Evolutionary conservation across 2,329 filamentous ascomycete species (phyloP).

Genomic region (Ophiostoma triangulosporum): DNA sequence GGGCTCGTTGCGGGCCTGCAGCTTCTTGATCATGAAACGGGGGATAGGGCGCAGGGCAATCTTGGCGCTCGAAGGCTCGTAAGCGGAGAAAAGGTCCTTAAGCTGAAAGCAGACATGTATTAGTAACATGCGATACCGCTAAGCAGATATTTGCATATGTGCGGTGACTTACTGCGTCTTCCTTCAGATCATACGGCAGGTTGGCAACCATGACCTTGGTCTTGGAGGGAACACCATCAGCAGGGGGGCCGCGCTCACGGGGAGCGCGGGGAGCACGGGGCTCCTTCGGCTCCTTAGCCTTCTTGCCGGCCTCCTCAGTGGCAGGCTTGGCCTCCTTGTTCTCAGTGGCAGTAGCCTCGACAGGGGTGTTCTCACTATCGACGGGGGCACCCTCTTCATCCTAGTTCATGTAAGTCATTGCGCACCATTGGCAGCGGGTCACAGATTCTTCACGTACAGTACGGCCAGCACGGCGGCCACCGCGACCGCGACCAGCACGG

Average conservation of each 20-base stretch:
- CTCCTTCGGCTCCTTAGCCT: conserved; percentile 34
- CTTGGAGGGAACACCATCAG: conserved; percentile 96
- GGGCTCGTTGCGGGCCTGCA: conserved; percentile 91
- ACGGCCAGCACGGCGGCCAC: conserved; percentile 51
- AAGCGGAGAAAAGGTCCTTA: conserved; percentile 89
- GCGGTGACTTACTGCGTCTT: conserved; percentile 67
- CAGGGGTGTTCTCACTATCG: conserved; percentile 35
- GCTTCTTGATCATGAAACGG: conserved; percentile 99
- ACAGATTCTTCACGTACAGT: conserved; percentile 31
- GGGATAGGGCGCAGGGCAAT: conserved; percentile 97
- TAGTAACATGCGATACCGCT: neutral
- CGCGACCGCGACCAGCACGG: conserved; percentile 49
- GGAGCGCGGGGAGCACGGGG: conserved; percentile 34
- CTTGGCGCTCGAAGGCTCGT: conserved; percentile 89
- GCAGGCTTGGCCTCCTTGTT: conserved; percentile 44
- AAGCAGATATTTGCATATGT: no score
- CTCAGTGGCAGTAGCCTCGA: conserved; percentile 36
- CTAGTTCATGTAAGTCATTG: neutral
- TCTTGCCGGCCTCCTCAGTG: conserved; percentile 45
- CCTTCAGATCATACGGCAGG: conserved; percentile 92
- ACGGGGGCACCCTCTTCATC: conserved; percentile 28
- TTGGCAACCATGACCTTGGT: conserved; percentile 99
- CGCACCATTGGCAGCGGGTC: neutral
- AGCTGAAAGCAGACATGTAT: conserved; percentile 45
- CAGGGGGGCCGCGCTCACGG: conserved; percentile 81